phyloP scores from a whole-genome alignment of 306 rosid genomes.

The Medicago lupulina region DNA sequence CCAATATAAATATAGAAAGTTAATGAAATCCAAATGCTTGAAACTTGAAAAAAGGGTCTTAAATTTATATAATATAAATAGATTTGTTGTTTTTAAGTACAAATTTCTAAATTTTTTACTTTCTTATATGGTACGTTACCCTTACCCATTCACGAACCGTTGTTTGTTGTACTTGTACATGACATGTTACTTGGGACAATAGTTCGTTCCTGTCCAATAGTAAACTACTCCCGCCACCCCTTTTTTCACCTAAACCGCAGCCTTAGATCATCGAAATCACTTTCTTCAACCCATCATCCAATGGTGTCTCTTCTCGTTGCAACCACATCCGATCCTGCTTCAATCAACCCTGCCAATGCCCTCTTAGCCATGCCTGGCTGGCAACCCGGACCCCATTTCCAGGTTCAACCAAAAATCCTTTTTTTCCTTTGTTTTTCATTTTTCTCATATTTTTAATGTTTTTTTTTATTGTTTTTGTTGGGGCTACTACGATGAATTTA shows the following conservation, averaged over 20 bases:
- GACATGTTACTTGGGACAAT: background rate
- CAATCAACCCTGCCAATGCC: slow-evolving; percentile 85
- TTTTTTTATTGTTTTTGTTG: no score
- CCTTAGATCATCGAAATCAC: background rate
- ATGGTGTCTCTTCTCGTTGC: slow-evolving; percentile 88
- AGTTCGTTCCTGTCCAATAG: background rate
- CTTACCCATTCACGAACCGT: no score
- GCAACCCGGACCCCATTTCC: slow-evolving; percentile 63
- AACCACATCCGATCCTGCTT: slow-evolving; percentile 83
- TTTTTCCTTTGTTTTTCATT: background rate
- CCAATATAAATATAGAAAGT: no score
- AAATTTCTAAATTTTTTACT: no score
- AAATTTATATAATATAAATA: no score
- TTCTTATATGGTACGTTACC: no score
- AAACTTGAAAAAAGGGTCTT: no score
- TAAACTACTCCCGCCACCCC: background rate
- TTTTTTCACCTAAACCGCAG: slow-evolving; percentile 21
- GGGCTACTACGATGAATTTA: background rate
- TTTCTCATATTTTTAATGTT: background rate
- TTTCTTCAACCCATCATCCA: no score
- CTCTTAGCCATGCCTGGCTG: slow-evolving; percentile 81
- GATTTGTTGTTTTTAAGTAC: no score
- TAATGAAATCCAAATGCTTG: no score
- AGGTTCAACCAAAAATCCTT: slow-evolving; percentile 50
- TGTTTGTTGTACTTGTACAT: background rate